These are phyloP conservation scores for Pseudogymnoascus verrucosus DNA, from an alignment of 2,329 filamentous ascomycete species.

Conservation along the genomic window DNA sequence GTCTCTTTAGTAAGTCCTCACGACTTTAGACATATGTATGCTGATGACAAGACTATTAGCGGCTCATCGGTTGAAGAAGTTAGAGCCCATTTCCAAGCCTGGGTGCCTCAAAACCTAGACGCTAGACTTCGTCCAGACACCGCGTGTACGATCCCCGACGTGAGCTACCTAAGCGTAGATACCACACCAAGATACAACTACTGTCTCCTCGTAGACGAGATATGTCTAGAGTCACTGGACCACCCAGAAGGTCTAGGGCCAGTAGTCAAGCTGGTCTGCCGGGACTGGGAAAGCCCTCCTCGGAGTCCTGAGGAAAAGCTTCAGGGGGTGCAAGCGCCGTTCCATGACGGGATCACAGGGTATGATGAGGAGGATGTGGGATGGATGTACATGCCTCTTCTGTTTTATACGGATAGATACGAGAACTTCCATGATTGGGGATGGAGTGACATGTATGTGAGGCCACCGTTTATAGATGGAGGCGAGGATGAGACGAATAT, in stretches of 20 bases:
- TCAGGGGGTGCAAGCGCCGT: neutral
- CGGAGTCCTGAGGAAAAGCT: neutral
- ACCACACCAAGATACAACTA: neutral
- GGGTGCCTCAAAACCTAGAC: neutral
- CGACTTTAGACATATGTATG: neutral
- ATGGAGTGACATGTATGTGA: neutral
- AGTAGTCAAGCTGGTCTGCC: neutral
- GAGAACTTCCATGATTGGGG: neutral
- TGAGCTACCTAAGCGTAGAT: neutral
- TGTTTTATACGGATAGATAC: neutral
- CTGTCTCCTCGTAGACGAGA: neutral
- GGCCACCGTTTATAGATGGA: neutral
- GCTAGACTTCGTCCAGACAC: neutral
- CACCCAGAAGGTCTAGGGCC: neutral
- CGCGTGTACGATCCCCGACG: neutral
- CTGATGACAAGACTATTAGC: neutral
- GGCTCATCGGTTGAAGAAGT: neutral
- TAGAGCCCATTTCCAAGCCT: neutral
- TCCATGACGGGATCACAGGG: neutral
- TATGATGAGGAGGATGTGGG: neutral
- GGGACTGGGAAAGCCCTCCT: neutral
- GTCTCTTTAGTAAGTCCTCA: neutral
- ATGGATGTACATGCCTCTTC: slow-evolving; percentile 2
- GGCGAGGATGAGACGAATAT: neutral
- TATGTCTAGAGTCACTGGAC: neutral